These are phyloP conservation scores for Calamus simplicifolius DNA, from an alignment of 176 grass and related monocot genomes.

Conservation along the genomic window DNA sequence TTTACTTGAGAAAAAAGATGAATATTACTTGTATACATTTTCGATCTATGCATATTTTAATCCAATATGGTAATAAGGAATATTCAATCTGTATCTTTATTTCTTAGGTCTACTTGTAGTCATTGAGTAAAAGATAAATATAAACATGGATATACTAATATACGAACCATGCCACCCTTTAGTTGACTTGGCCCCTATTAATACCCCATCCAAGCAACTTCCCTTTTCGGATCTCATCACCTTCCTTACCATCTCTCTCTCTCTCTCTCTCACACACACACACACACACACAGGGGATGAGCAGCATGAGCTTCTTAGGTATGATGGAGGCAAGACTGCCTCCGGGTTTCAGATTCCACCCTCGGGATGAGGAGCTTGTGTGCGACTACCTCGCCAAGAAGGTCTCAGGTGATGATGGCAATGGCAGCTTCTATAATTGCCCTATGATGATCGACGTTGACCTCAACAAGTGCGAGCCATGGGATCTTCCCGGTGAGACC, in stretches of 20 bases:
- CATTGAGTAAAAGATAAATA: no score
- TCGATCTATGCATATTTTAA: no score
- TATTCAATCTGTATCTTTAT: no score
- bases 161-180: no score
- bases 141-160: no score
- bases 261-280: not conserved
- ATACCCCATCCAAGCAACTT: no score
- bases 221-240: no score
- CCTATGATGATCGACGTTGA: slow-evolving; percentile 75
- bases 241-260: not conserved
- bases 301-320: slow-evolving; percentile 52
- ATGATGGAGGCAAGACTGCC: slow-evolving; percentile 84
- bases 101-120: no score
- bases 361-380: slow-evolving; percentile 86
- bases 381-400: slow-evolving; percentile 78
- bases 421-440: slow-evolving; percentile 35
- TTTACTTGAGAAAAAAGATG: no score
- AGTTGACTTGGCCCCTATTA: no score
- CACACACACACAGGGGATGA: not conserved
- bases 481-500: slow-evolving; percentile 82
- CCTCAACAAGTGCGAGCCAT: slow-evolving; percentile 83
- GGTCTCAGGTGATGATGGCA: not conserved
- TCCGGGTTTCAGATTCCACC: slow-evolving; percentile 86
- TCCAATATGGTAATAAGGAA: no score
- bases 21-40: no score